Evolutionary conservation across 73 alveolate genomes (phyloP).

Genomic region (Blepharisma japonicum): DNA sequence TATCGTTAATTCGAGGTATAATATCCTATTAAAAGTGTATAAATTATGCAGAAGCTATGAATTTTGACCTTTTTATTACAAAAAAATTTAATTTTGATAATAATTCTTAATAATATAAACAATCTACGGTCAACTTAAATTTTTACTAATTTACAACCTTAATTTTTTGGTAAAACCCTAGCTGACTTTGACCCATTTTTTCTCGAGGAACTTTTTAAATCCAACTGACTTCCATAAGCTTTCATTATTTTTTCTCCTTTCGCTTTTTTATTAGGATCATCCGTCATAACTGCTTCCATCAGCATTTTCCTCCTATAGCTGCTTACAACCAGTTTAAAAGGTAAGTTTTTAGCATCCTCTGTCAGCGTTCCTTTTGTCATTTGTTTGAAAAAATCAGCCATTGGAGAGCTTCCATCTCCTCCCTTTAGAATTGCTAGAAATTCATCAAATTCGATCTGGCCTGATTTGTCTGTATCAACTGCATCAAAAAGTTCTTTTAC

Average conservation of each 20-base stretch:
- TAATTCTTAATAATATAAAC: too few species aligned
- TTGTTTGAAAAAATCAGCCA: slow-evolving; percentile 71
- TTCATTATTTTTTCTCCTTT: slow-evolving; percentile 18
- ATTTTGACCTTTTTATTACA: too few species aligned
- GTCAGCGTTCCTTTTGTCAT: not conserved
- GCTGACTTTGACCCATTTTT: too few species aligned
- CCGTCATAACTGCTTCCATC: slow-evolving; percentile 19
- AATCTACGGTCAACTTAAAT: too few species aligned
- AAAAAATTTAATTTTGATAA: too few species aligned
- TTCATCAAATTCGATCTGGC: slow-evolving; percentile 87
- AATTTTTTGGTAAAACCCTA: too few species aligned
- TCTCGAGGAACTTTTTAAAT: not conserved
- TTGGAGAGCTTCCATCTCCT: slow-evolving; percentile 56
- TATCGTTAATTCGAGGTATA: too few species aligned
- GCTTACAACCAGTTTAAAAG: slow-evolving; percentile 5
- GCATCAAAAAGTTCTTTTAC: slow-evolving; percentile 68
- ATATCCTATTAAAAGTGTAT: too few species aligned
- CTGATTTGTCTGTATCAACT: slow-evolving; percentile 90
- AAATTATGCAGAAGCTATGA: too few species aligned
- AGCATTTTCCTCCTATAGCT: slow-evolving; percentile 2
- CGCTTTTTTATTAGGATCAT: not conserved
- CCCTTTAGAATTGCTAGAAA: slow-evolving; percentile 86
- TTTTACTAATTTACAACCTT: too few species aligned
- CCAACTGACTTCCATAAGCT: slow-evolving; percentile 1
- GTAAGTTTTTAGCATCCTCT: slow-evolving; percentile 8